These are phyloP conservation scores for Crithidia mellificae DNA, from an alignment of 208 protist species.

Conservation along the genomic window DNA sequence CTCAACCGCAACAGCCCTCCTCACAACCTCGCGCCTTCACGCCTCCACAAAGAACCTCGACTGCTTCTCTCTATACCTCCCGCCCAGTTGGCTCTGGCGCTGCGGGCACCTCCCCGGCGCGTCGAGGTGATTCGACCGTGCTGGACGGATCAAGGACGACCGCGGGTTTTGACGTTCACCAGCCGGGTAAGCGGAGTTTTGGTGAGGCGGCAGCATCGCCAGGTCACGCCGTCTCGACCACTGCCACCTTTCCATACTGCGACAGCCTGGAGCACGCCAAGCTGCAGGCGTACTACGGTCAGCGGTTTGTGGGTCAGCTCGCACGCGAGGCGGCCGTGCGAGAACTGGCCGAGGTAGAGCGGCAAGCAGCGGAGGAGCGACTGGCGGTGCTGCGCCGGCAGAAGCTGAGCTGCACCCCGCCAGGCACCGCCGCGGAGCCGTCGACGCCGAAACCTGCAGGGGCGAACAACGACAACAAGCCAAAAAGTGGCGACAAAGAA, in stretches of 20 bases:
- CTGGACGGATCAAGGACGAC: too few relatives aligned
- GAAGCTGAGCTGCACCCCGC: neutral
- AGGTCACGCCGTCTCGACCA: neutral
- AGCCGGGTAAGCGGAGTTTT: too few relatives aligned
- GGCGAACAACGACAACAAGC: too few relatives aligned
- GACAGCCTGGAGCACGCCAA: slow-evolving; percentile 26
- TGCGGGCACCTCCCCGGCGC: too few relatives aligned
- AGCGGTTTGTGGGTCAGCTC: slow-evolving; percentile 31
- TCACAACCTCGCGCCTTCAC: too few relatives aligned
- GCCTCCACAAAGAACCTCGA: too few relatives aligned
- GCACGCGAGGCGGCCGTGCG: slow-evolving; percentile 54
- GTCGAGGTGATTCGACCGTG: too few relatives aligned
- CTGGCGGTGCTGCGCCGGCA: slow-evolving; percentile 20
- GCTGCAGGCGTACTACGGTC: slow-evolving; percentile 30
- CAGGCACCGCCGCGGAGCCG: neutral
- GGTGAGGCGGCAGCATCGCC: neutral
- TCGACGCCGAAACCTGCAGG: slow-evolving; percentile 4
- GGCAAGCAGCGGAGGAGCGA: slow-evolving; percentile 39
- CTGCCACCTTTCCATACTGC: slow-evolving; percentile 13
- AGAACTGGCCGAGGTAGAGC: slow-evolving; percentile 45
- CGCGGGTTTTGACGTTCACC: too few relatives aligned
- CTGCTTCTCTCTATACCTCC: too few relatives aligned
- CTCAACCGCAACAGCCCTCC: too few relatives aligned
- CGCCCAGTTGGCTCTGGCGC: too few relatives aligned
- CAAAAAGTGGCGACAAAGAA: neutral